These are phyloP conservation scores for Serpula lacrymans DNA, from an alignment of 768 basidiomycete species.

Conservation along the genomic window DNA sequence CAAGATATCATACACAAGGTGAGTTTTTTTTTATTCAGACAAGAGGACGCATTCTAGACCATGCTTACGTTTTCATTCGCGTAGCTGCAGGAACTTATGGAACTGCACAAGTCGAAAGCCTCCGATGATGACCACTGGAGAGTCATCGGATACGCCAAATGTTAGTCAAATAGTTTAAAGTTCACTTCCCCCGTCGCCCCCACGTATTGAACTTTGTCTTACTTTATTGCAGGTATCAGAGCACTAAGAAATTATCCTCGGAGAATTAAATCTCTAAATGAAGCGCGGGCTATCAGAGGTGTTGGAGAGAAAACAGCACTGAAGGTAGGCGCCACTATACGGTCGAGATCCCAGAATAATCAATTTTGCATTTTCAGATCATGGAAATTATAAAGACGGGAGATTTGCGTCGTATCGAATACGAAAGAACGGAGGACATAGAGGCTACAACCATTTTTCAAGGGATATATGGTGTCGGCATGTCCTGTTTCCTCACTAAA, in stretches of 20 bases:
- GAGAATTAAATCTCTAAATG: slow-evolving; percentile 53
- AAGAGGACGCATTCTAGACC: slow-evolving; percentile 1
- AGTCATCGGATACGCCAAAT: slow-evolving; percentile 60
- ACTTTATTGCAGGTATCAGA: slow-evolving; percentile 46
- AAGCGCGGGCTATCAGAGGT: slow-evolving; percentile 58
- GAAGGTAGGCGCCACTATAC: slow-evolving; percentile 45
- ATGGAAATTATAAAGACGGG: slow-evolving; percentile 81
- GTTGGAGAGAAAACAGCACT: slow-evolving; percentile 73
- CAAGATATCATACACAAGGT: slow-evolving; percentile 77
- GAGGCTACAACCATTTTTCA: slow-evolving; percentile 55
- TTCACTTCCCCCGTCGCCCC: not conserved
- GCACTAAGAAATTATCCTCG: slow-evolving; percentile 52
- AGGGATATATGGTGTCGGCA: slow-evolving; percentile 86
- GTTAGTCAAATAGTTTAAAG: slow-evolving; percentile 31
- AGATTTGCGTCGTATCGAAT: slow-evolving; percentile 59
- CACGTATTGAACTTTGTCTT: not conserved
- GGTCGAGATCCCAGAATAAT: slow-evolving; percentile 1
- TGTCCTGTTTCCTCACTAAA: slow-evolving; percentile 18
- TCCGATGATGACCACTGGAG: slow-evolving; percentile 67
- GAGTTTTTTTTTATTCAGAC: slow-evolving; percentile 2
- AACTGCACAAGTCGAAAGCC: slow-evolving; percentile 59
- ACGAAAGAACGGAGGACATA: slow-evolving; percentile 66
- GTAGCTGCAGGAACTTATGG: slow-evolving; percentile 65
- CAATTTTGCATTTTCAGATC: slow-evolving; percentile 46
- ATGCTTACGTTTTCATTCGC: too few species aligned